Evolutionary conservation across 495 filamentous ascomycete genomes (phyloP).

Genomic region (Clavariopsis aquatica): DNA sequence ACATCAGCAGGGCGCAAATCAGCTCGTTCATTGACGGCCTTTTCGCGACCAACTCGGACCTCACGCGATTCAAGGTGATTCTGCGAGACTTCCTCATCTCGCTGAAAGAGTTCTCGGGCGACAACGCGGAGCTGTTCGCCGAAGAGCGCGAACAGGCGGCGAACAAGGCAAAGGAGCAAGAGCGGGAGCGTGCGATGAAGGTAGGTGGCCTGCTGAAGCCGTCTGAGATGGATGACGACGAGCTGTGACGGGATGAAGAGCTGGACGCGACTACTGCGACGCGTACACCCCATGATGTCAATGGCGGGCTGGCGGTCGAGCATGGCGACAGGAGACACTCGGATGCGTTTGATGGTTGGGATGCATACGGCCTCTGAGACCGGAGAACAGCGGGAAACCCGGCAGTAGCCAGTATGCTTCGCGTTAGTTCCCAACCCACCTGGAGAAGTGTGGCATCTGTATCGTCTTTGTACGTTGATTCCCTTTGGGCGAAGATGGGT

Average conservation of each 20-base stretch:
- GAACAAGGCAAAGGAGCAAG: slow-evolving; percentile 32
- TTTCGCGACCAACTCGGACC: slow-evolving; percentile 76
- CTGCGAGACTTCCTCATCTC: slow-evolving; percentile 97
- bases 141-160: slow-evolving; percentile 90
- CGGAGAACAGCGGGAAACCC: background rate
- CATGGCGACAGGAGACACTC: slow-evolving; percentile 7
- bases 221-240: slow-evolving; percentile 41
- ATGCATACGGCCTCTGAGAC: slow-evolving; percentile 31
- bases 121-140: slow-evolving; percentile 90
- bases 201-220: slow-evolving; percentile 40
- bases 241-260: slow-evolving; percentile 42
- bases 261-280: slow-evolving; percentile 24
- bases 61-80: slow-evolving; percentile 87
- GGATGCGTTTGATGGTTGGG: slow-evolving; percentile 38
- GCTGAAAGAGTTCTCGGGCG: slow-evolving; percentile 88
- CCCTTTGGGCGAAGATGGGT: background rate
- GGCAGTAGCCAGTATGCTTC: background rate
- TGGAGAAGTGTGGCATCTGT: background rate
- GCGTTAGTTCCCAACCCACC: background rate
- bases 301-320: background rate
- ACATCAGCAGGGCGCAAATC: slow-evolving; percentile 70
- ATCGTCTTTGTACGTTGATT: slow-evolving; percentile 8
- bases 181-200: slow-evolving; percentile 40
- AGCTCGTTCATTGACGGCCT: slow-evolving; percentile 82
- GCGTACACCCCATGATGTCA: slow-evolving; percentile 27